These are phyloP conservation scores for Amniculicola lignicola DNA, from an alignment of 495 filamentous ascomycete species.

Conservation along the genomic window DNA sequence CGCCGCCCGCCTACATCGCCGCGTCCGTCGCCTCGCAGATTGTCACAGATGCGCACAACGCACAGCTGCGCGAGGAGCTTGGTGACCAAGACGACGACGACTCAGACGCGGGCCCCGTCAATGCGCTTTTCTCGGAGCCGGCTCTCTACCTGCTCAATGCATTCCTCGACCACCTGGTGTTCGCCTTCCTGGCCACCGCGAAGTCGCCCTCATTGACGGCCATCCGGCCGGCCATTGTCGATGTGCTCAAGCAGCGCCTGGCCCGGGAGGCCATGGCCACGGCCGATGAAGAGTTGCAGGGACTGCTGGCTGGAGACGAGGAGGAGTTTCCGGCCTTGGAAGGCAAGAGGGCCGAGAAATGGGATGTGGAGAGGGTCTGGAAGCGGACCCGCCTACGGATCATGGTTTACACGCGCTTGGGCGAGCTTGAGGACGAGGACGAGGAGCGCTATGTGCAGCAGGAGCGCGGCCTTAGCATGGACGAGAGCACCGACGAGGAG, in stretches of 20 bases:
- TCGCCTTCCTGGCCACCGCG: slow-evolving; percentile 75
- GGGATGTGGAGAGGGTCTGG: slow-evolving; percentile 86
- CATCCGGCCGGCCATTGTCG: slow-evolving; percentile 77
- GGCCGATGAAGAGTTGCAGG: slow-evolving; percentile 86
- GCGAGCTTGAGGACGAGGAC: slow-evolving; percentile 96
- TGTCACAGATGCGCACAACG: slow-evolving; percentile 81
- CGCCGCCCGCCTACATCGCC: slow-evolving; percentile 85
- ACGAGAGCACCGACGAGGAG: slow-evolving; percentile 45
- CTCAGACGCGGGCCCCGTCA: slow-evolving; percentile 60
- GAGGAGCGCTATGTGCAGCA: slow-evolving; percentile 80
- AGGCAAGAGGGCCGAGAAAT: slow-evolving; percentile 56
- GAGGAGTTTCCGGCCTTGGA: slow-evolving; percentile 53
- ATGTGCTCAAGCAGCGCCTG: slow-evolving; percentile 83
- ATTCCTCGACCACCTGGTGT: slow-evolving; percentile 91
- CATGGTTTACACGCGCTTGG: slow-evolving; percentile 96
- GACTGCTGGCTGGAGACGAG: slow-evolving; percentile 77
- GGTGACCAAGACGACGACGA: slow-evolving; percentile 56
- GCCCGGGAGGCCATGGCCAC: slow-evolving; percentile 82
- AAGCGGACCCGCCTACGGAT: slow-evolving; percentile 86
- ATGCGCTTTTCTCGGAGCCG: slow-evolving; percentile 69
- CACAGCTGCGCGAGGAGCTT: no score
- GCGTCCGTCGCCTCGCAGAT: slow-evolving; percentile 86
- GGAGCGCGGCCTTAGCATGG: slow-evolving; percentile 58
- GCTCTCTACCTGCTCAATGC: slow-evolving; percentile 81
- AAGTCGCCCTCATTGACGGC: slow-evolving; percentile 75